Base-by-base conservation (phyloP, 768 basidiomycete genomes). In the Rhizopogon sp. region DNA sequence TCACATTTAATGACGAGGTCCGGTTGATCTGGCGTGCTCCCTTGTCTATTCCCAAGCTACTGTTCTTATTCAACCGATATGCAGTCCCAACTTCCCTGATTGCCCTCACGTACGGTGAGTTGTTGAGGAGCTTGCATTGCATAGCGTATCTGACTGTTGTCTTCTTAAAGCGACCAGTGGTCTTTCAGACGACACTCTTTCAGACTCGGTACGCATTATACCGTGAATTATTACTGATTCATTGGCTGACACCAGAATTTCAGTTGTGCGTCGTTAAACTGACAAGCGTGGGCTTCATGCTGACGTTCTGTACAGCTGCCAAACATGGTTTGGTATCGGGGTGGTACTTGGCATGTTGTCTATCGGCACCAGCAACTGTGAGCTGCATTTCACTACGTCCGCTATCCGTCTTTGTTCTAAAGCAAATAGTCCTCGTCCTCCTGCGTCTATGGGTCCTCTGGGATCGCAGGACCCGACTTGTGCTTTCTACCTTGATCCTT, bases 361-460 rank as follows among this genome's bases (percentile, higher is more conserved):
- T 25, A 64, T 71, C 17, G 68, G 64, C 5, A 65, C 65, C 25
- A 70, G 69, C 43, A 72, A 75, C 40, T 76, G 75, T 74, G 47
- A 60, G 67, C 1, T 16, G n/a, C 6, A 28, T 16, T n/a, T 2
- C 6, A 31, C 44, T n/a, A 44, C 49, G 43, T 14, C 3, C 33
- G 7, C 13, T 20, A 17, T 20, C 17, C 13, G 28, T 50, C 39
- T 41, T 28, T 9, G 13, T 59, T 40, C 56, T 16, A 9, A n/a
- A 40, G 11, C 2, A 46, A 20, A 47, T 33, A 76, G 75, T 75
- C 55, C 64, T 76, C 20, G 62, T 76, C 10, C 58, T 76, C 37
- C 60, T 76, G n/a, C 70, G 72, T 2, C 29, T 76, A 7, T 76
- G 75, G 75, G 59, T 70, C 22, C 58, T 74, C 5, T 75, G 74